phyloP scores from a whole-genome alignment of 1,284 basidiomycete genomes.

The Sporisorium graminicola region DNA sequence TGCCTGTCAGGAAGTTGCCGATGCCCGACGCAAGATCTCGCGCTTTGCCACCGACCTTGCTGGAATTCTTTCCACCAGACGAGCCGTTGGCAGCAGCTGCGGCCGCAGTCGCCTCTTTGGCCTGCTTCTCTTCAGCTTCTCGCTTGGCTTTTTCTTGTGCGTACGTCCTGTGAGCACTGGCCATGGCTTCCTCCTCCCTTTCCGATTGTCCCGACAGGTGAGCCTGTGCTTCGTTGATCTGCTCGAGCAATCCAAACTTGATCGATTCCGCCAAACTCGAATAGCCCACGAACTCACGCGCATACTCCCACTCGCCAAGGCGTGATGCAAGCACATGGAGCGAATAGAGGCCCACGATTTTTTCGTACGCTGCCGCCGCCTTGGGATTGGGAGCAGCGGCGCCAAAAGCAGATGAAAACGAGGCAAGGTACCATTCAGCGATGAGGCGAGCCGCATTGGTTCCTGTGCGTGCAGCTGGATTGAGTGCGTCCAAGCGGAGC shows the following conservation, averaged over 20 bases:
- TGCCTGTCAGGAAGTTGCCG: conserved; percentile 35
- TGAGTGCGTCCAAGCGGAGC: conserved; percentile 44
- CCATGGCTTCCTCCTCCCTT: conserved; percentile 40
- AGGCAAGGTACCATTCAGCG: conserved; percentile 60
- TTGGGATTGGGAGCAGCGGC: conserved; percentile 27
- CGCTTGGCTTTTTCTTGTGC: conserved; percentile 46
- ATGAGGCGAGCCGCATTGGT: conserved; percentile 48
- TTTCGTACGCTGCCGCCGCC: conserved; percentile 48
- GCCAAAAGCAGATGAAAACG: conserved; percentile 39
- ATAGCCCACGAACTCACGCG: conserved; percentile 56
- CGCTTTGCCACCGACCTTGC: conserved; percentile 26
- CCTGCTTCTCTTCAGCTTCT: conserved; percentile 38
- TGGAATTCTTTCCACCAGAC: conserved; percentile 8
- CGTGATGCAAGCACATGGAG: conserved; percentile 55
- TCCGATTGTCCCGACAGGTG: conserved; percentile 27
- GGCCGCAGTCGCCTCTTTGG: conserved; percentile 30
- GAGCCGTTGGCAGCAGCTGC: conserved; percentile 4
- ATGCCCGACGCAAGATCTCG: conserved; percentile 27
- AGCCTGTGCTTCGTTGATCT: conserved; percentile 43
- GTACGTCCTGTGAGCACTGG: conserved; percentile 40
- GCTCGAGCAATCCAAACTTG: conserved; percentile 42
- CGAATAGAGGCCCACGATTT: conserved; percentile 55
- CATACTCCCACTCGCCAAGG: conserved; percentile 60
- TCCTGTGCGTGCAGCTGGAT: conserved; percentile 25
- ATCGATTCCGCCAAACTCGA: conserved; percentile 46